A percentile compares a stretch with the other conserved stretches of the same genome.
Conservation (phyloP, 495 filamentous ascomycete species). For the Neurospora sp. region DNA sequence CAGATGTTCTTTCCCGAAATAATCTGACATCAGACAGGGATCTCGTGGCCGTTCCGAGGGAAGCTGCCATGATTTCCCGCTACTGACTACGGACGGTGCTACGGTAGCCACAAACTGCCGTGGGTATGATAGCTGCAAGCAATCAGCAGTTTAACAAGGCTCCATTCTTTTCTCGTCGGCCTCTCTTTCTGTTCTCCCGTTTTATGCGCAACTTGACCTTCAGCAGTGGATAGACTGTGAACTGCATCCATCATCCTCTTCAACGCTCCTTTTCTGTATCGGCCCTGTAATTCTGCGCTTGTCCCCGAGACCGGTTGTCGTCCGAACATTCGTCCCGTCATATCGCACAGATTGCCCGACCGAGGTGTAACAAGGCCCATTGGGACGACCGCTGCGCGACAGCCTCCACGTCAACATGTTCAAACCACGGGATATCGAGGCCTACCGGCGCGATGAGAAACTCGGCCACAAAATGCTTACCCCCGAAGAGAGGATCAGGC, state of each 20-base stretch:
- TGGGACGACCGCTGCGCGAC: not conserved
- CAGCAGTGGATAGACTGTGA: not conserved
- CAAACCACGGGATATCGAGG: constrained; percentile 39
- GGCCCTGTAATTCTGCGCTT: not conserved
- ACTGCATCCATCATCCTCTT: not conserved
- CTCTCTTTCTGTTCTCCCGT: not conserved
- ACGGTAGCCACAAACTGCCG: not conserved
- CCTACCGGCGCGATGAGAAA: constrained; percentile 55
- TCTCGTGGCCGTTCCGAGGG: not conserved
- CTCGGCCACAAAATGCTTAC: constrained; percentile 48
- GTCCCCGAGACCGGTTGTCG: not conserved
- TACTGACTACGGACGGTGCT: not conserved
- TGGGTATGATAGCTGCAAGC: not conserved
- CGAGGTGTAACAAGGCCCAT: not conserved
- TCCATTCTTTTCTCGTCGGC: not conserved
- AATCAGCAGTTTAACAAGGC: not conserved
- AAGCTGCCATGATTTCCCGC: not conserved
- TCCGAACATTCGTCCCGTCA: not conserved
- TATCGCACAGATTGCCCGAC: not conserved
- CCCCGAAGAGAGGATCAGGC: constrained; percentile 54
- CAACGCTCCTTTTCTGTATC: not conserved
- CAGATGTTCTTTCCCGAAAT: not conserved
- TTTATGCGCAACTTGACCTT: not conserved
- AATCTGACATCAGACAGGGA: not conserved
- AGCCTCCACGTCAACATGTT: constrained; percentile 37